Base-by-base conservation (phyloP, 352 stramenopile species). In the Phytophthora tubulina region DNA sequence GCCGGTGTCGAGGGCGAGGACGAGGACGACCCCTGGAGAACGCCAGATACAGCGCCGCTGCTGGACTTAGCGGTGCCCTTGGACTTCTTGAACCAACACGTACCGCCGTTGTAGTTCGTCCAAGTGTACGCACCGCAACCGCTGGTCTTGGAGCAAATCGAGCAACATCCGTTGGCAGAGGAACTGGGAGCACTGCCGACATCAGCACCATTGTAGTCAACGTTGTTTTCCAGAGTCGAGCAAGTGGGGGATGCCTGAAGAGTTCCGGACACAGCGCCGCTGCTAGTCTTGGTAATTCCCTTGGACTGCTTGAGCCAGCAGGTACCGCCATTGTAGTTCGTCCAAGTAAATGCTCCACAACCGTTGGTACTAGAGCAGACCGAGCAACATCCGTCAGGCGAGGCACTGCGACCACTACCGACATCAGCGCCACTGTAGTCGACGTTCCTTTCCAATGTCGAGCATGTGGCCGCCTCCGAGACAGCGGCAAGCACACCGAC, bases 251-350 rank as follows among this genome's bases (percentile, higher is more conserved):
- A 45, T 9, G 54, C 30, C 39, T 62, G 54, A 2, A 62, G 54
- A 41, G 32, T 10, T n/a, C 38, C 54, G 41, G 54, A 62, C 36
- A 67, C 48, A 4, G 59, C 35, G 13, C 61, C 51, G 44, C 14
- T 62, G 13, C 30, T 69, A 3, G 42, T 21, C 45, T 41, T 55
- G 8, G 33, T 6, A 0, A 33, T 57, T 6, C 44, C 46, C 46
- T 66, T 55, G 35, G 58, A 66, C 27, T 41, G 32, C 45, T 66
- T 66, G 1, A 66, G 14, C 58, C 58, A 66, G 7, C 58, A 66
- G 2, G 58, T 66, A 6, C 58, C 58, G 35, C 58, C 58, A 8
- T 66, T 57, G 46, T 57, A 66, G 21, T 48, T 66, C 4, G 58
- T 66, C 58, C 58, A 66, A 5, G 58, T 66, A 21, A 66, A 66